phyloP scores from a whole-genome alignment of 169 alveolate species.

The Toxoplasma gondii region DNA sequence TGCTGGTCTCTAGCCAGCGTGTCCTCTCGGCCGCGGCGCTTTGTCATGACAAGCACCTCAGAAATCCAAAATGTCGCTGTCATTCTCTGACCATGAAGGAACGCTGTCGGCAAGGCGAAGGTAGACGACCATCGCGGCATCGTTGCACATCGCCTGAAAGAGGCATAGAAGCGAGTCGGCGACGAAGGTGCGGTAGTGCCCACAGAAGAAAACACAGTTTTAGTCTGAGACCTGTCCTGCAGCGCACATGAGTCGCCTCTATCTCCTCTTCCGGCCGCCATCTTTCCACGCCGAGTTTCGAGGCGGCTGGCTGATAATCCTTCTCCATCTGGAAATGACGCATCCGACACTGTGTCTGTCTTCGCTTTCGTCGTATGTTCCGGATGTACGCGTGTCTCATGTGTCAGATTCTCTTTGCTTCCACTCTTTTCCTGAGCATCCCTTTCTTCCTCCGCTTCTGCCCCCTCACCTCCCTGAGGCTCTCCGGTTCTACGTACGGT shows the following conservation, averaged over 20 bases:
- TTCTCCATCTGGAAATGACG: background rate
- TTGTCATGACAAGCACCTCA: background rate
- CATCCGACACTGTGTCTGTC: background rate
- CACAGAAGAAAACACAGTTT: background rate
- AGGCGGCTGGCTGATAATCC: background rate
- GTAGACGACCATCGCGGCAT: background rate
- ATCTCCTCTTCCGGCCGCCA: background rate
- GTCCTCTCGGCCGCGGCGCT: background rate
- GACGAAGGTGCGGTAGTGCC: background rate
- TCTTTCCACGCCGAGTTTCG: background rate
- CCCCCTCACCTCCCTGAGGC: background rate
- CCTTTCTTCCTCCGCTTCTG: background rate
- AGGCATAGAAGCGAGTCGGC: background rate
- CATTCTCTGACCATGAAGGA: background rate
- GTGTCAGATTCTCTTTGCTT: background rate
- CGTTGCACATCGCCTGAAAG: background rate
- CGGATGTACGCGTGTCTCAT: background rate
- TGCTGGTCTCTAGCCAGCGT: background rate
- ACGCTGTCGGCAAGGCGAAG: background rate
- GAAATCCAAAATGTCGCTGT: constrained; percentile 19
- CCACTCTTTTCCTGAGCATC: background rate
- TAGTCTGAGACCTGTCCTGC: background rate
- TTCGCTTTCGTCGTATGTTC: background rate
- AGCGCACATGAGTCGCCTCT: background rate
- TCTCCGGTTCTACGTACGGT: background rate